A percentile compares a stretch with the other conserved stretches of the same genome.
These are phyloP conservation scores for Cryomyces minteri DNA, from an alignment of 495 filamentous ascomycete species.

Conservation along the genomic window DNA sequence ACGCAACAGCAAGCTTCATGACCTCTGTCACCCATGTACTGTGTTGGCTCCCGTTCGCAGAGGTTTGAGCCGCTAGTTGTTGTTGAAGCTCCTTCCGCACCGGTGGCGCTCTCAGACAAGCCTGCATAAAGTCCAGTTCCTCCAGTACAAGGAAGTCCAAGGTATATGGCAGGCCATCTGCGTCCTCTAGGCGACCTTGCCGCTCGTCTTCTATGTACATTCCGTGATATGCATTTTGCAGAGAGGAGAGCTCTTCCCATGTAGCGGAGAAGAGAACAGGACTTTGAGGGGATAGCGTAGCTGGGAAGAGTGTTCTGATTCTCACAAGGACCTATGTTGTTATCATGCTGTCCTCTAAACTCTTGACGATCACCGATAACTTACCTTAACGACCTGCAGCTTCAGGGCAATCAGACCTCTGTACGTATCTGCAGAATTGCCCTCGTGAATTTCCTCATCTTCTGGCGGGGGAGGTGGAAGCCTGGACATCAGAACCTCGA, in stretches of 20 bases:
- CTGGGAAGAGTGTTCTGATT: slow-evolving; percentile 66
- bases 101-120: slow-evolving; percentile 61
- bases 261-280: slow-evolving; percentile 61
- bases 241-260: slow-evolving; percentile 64
- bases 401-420: slow-evolving; percentile 72
- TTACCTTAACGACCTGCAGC: slow-evolving; percentile 66
- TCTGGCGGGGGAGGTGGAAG: slow-evolving; percentile 45
- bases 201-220: slow-evolving; percentile 73
- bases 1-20: slow-evolving; percentile 61
- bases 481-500: slow-evolving; percentile 46
- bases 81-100: slow-evolving; percentile 70
- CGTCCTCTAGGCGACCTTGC: slow-evolving; percentile 76
- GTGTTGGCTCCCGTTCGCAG: slow-evolving; percentile 33
- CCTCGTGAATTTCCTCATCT: slow-evolving; percentile 33
- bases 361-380: background rate
- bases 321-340: slow-evolving; percentile 63
- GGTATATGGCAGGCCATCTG: slow-evolving; percentile 80
- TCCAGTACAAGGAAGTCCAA: slow-evolving; percentile 88
- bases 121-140: slow-evolving; percentile 83
- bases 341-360: background rate
- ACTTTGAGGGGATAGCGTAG: slow-evolving; percentile 62
- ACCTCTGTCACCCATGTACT: slow-evolving; percentile 60
- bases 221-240: slow-evolving; percentile 51
- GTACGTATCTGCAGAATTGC: slow-evolving; percentile 27
- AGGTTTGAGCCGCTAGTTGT: slow-evolving; percentile 37